Conservation (phyloP, 139 green algal genomes). For the Diplosphaera chodatii region DNA sequence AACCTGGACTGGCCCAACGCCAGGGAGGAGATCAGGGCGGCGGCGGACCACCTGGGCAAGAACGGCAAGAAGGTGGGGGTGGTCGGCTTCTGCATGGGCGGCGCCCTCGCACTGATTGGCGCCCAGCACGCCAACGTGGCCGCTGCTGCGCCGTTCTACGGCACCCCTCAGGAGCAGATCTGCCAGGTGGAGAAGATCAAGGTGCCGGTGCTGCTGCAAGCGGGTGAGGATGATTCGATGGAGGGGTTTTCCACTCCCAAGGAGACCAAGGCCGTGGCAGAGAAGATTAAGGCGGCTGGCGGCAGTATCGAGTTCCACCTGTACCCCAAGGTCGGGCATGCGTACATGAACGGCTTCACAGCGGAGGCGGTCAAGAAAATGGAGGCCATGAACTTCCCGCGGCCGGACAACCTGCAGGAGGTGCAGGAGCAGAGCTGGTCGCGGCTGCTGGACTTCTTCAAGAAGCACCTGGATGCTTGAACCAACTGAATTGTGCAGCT, state of each 20-base stretch:
- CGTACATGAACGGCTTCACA: slow-evolving; percentile 46
- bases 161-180: slow-evolving; percentile 31
- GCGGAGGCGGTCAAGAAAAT: not conserved
- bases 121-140: slow-evolving; percentile 47
- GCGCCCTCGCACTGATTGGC: slow-evolving; percentile 48
- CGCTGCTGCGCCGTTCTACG: slow-evolving; percentile 56
- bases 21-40: slow-evolving; percentile 49
- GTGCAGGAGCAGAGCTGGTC: not conserved
- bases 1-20: slow-evolving; percentile 60
- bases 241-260: slow-evolving; percentile 39
- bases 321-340: slow-evolving; percentile 42
- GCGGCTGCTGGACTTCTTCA: not conserved
- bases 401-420: not conserved
- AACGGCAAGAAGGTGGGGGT: slow-evolving; percentile 35
- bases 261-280: slow-evolving; percentile 17
- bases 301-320: slow-evolving; percentile 37
- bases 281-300: slow-evolving; percentile 38
- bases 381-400: slow-evolving; percentile 1
- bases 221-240: slow-evolving; percentile 30
- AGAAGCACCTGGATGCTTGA: not conserved
- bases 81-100: slow-evolving; percentile 72
- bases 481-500: too few relatives aligned
- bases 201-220: slow-evolving; percentile 26
- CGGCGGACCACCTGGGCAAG: slow-evolving; percentile 38
- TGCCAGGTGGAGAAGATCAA: slow-evolving; percentile 40